phyloP scores from a whole-genome alignment of 345 rosid species.

The Hibiscus mutabilis region DNA sequence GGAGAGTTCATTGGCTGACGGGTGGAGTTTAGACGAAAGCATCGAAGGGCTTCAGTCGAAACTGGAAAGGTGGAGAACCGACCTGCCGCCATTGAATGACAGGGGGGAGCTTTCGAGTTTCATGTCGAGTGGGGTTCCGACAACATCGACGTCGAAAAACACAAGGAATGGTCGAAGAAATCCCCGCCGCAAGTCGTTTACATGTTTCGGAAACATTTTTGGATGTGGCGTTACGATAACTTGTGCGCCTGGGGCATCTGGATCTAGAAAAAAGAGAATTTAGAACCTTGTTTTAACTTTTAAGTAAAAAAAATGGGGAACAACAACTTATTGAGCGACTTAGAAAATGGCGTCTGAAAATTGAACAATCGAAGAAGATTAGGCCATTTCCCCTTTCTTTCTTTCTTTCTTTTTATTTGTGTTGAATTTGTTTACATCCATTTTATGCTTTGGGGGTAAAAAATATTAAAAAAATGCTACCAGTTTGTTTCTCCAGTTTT shows the following conservation, averaged over 20 bases:
- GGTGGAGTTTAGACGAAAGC: constrained; percentile 55
- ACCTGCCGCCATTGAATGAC: constrained; percentile 61
- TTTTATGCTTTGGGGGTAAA: background rate
- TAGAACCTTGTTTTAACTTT: background rate
- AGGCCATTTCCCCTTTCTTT: constrained; percentile 4
- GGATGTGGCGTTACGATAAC: constrained; percentile 65
- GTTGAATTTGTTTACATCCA: background rate
- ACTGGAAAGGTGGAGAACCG: constrained; percentile 73
- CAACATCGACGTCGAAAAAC: constrained; percentile 2
- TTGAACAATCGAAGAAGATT: background rate
- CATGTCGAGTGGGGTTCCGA: constrained; percentile 15
- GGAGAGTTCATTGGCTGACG: constrained; percentile 46
- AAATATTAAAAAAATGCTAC: background rate
- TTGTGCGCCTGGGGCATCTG: constrained; percentile 39
- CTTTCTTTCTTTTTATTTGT: background rate
- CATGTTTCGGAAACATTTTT: constrained; percentile 62
- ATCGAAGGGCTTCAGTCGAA: constrained; percentile 81
- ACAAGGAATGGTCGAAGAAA: constrained; percentile 29
- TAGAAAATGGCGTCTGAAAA: background rate
- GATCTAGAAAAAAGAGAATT: constrained; percentile 17
- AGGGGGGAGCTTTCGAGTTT: constrained; percentile 30
- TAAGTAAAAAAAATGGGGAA: too few species aligned
- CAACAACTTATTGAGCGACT: background rate
- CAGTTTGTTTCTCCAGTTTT: background rate
- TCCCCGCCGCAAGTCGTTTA: constrained; percentile 35